phyloP scores from a whole-genome alignment of 1,139 yeast species.

The Scheffersomyces parashehatae region DNA sequence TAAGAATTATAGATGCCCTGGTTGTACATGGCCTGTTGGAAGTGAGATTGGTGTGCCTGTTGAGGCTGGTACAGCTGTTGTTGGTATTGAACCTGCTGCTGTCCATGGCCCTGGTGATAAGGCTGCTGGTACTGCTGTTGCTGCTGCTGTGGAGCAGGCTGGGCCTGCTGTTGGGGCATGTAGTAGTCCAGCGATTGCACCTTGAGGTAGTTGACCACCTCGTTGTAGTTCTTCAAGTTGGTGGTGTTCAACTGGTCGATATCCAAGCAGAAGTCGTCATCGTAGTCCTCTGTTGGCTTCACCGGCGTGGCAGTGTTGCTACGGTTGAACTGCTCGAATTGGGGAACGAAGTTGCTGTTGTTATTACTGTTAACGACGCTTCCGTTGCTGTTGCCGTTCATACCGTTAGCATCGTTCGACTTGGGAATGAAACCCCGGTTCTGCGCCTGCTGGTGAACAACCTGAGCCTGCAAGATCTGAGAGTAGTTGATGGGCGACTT shows the following conservation, averaged over 20 bases:
- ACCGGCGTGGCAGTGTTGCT: background rate
- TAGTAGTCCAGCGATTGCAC: slow-evolving; percentile 7
- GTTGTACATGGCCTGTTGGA: slow-evolving; percentile 9
- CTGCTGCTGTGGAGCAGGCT: slow-evolving; percentile 3
- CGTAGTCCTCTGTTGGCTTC: slow-evolving; percentile 32
- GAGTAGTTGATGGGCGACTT: slow-evolving; percentile 1
- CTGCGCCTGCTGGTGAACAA: background rate
- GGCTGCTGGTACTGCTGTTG: slow-evolving; percentile 1
- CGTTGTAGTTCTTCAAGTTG: slow-evolving; percentile 21
- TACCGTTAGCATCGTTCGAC: background rate
- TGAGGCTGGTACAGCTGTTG: slow-evolving; percentile 7
- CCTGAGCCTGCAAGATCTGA: background rate
- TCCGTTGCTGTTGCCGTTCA: no score
- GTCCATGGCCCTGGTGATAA: slow-evolving; percentile 1
- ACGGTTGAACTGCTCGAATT: background rate
- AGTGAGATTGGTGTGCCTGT: slow-evolving; percentile 3
- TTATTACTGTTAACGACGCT: background rate
- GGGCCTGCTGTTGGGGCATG: slow-evolving; percentile 5
- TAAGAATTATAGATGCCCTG: background rate
- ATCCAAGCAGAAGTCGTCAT: slow-evolving; percentile 49
- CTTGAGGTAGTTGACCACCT: slow-evolving; percentile 17
- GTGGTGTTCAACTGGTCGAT: slow-evolving; percentile 41
- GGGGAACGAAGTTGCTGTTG: background rate
- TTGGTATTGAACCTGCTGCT: slow-evolving; percentile 4
- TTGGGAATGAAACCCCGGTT: background rate